Percentiles rank a stretch among this genome's conserved stretches.
These are phyloP conservation scores for Postia placenta DNA, from an alignment of 768 basidiomycete genomes.

Conservation along the genomic window DNA sequence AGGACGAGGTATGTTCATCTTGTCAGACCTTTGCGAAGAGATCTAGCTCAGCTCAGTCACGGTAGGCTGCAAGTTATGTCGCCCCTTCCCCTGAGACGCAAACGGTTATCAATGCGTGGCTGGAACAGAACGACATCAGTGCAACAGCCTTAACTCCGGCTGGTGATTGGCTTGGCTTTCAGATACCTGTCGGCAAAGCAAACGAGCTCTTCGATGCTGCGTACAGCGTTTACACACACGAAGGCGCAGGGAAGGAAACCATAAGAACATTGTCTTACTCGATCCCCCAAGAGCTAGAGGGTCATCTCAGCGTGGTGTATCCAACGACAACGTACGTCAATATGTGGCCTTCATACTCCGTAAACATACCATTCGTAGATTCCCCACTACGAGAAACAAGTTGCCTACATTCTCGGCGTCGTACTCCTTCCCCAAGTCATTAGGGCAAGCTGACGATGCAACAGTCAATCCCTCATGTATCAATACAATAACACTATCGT, in stretches of 20 bases:
- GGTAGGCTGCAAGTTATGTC: conserved; percentile 12
- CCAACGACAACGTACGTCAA: conserved; percentile 26
- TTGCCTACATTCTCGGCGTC: conserved; percentile 2
- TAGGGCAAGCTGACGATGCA: conserved; percentile 14
- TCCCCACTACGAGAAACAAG: conserved; percentile 11
- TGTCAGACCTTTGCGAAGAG: neutral
- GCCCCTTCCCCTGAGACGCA: conserved; percentile 19
- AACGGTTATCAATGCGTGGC: conserved; percentile 21
- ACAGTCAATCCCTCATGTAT: conserved; percentile 1
- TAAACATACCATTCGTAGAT: too few relatives aligned
- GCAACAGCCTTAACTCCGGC: conserved; percentile 19
- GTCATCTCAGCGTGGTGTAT: conserved; percentile 24
- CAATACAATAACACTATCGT: conserved; percentile 21
- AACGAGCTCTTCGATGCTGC: conserved; percentile 24
- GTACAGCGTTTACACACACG: conserved; percentile 22
- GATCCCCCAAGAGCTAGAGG: conserved; percentile 21
- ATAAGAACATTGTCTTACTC: conserved; percentile 28
- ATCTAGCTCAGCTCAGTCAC: neutral
- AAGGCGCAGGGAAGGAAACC: conserved; percentile 14
- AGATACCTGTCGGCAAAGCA: conserved; percentile 22
- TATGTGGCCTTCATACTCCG: too few relatives aligned
- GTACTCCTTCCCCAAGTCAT: conserved; percentile 1
- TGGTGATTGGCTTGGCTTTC: conserved; percentile 24
- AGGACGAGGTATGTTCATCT: conserved; percentile 27
- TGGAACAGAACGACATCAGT: conserved; percentile 18